Evolutionary conservation across 352 stramenopile species (phyloP), one percentile per base, ranked within the genome.

Genomic region (Globisporangium takayamanum): DNA sequence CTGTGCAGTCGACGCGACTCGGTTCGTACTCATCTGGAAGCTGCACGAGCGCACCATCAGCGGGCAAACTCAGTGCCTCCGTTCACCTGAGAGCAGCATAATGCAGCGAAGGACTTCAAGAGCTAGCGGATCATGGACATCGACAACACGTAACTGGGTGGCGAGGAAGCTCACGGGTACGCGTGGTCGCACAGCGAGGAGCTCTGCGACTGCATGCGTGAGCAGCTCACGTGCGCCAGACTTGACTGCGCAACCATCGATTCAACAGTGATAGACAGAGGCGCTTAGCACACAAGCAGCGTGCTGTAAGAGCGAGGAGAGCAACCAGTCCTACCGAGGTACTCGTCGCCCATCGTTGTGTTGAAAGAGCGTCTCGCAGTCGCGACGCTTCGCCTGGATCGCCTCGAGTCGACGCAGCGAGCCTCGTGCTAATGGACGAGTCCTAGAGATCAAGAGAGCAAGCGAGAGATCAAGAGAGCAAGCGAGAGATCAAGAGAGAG

Each of bases 21-120:
- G 52, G 44, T 58, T 58, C 18, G 37, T n/a, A n/a, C 14, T 41
- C n/a, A 1, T n/a, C 51, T 64, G 50, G 59, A 64, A 64, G 44
- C 46, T 64, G 15, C 12, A 28, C 20, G 18, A 20, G 8, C n/a
- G 15, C 11, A 33, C 22, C 11, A 33, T 1, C 12, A 36, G 6
- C 20, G 15, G 3, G 10, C 46, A 49, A 1, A 2, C 8, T 39
- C 33, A 39, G 33, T 39, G 33, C 33, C 33, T 39, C 8, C 10
- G 33, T 39, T 39, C 33, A 8, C 33, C 33, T 39, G 33, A 39
- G 4, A 39, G 33, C 33, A 39, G 33, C 1, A 12, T 1, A 39
- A 33, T 33, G 33, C 6, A 39, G 33, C 33, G 10, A 39, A 8
- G 33, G 10, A 12, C 33, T 2, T 45, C 41, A 18, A 45, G 14